Base-by-base conservation (phyloP, 805 yeast species). In the Saccharomyces kudriavzevii region DNA sequence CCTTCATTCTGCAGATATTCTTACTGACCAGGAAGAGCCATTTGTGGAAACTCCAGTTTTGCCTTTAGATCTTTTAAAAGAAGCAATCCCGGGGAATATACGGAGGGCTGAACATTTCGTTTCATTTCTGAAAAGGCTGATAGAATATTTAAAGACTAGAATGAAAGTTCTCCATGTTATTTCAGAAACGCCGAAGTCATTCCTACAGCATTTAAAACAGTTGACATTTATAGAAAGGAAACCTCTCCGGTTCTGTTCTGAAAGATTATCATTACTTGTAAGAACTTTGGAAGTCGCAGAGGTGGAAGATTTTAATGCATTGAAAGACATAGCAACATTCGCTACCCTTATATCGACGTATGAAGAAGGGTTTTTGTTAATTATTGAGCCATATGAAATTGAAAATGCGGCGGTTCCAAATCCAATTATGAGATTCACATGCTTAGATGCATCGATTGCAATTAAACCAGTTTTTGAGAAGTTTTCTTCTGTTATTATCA, bases 81-180 rank as follows among this genome's bases (percentile, higher is more conserved):
- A 94, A 67, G 97, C 98, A 0, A 83, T 94, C 10, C 99, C 99
- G 0, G 99, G 99, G 11, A 94, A 95, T 61, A 94, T 94, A 46
- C 78, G 99, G 60, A 83, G 96, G 63, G 99, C 98, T 0, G 98
- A 95, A 65, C 99, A 94, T 74, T 94, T 94, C 64, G 85, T 94
- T 14, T 89, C 97, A 2, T 94, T 94, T 65, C 76, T 94, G 68
- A 89, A 91, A 64, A 76, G 99, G 58, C 87, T 94, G 60, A 88
- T 94, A 29, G 99, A 94, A 66, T 94, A 94, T 70, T 74, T 94
- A 63, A 94, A 92, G 65, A 92, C 97, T 2, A 82, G 99, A 71
- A 94, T 94, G 98, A 95, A 94, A 73, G 97, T 94, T 2, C 72
- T 95, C 49, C 97, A 92, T 73, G 99, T 94, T 40, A 90, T 94